Evolutionary conservation across 2,329 filamentous ascomycete species (phyloP).

Genomic region (Colletotrichum lupini): DNA sequence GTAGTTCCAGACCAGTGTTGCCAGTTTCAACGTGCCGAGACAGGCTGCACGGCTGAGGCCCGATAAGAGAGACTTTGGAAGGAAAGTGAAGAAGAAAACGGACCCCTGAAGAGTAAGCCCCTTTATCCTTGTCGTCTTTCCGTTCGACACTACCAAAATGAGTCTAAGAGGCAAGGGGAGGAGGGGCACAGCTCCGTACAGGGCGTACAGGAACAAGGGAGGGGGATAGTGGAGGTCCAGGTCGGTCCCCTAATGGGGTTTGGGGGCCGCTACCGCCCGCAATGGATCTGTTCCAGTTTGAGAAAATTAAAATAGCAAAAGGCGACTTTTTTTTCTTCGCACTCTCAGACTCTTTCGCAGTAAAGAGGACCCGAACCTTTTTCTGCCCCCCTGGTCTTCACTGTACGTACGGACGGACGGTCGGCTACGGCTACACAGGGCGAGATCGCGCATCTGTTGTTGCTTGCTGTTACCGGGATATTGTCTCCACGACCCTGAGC

Average conservation of each 20-base stretch:
- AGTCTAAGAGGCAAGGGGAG: background rate
- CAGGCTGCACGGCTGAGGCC: background rate
- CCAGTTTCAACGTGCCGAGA: background rate
- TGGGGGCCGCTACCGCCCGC: slow-evolving; percentile 7
- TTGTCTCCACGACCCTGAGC: background rate
- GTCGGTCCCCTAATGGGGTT: background rate
- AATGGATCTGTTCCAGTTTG: slow-evolving; percentile 6
- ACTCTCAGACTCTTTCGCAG: background rate
- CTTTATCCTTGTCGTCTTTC: slow-evolving; percentile 1
- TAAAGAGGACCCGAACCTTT: background rate
- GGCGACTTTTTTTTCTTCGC: background rate
- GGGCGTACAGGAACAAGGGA: background rate
- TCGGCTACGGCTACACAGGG: slow-evolving; percentile 8
- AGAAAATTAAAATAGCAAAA: slow-evolving; percentile 9
- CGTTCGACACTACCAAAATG: background rate
- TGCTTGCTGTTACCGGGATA: slow-evolving; percentile 1
- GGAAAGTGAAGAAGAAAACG: background rate
- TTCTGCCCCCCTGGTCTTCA: background rate
- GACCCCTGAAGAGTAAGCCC: slow-evolving; percentile 2
- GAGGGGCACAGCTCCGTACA: background rate
- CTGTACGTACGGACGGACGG: background rate
- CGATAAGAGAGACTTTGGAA: background rate
- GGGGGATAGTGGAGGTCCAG: background rate
- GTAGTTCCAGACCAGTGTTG: background rate
- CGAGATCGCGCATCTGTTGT: slow-evolving; percentile 12